Conservation (phyloP, 148 eudicot genomes). For the Beta vulgaris region DNA sequence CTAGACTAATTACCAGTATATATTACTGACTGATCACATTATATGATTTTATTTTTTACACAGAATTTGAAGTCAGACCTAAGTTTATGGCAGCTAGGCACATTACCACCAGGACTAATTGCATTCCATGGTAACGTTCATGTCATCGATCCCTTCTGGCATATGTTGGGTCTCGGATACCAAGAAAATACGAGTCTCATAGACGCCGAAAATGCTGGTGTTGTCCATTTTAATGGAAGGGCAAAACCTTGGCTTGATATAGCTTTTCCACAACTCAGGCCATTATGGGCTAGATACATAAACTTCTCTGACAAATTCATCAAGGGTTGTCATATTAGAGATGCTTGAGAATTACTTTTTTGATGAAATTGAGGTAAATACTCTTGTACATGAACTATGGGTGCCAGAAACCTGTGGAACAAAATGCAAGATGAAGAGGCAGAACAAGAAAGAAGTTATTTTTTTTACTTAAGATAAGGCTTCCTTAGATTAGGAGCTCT, state of each 20-base stretch:
- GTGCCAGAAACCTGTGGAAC: constrained; percentile 14
- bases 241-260: constrained; percentile 96
- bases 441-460: constrained; percentile 19
- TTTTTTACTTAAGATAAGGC: constrained; percentile 7
- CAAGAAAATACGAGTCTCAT: constrained; percentile 67
- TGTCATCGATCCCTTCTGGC: constrained; percentile 75
- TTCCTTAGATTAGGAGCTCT: constrained; percentile 15
- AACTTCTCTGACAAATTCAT: constrained; percentile 67
- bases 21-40: background rate
- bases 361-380: constrained; percentile 3
- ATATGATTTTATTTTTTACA: constrained; percentile 3
- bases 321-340: constrained; percentile 69
- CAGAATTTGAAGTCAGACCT: constrained; percentile 93
- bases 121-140: constrained; percentile 88
- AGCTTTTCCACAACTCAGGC: constrained; percentile 74
- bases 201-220: constrained; percentile 78
- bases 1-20: background rate
- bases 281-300: constrained; percentile 74
- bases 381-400: constrained; percentile 25
- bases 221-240: constrained; percentile 82
- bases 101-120: constrained; percentile 91
- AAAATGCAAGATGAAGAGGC: constrained; percentile 5
- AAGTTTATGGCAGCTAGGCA: constrained; percentile 96
- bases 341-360: constrained; percentile 28
- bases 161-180: constrained; percentile 94